phyloP scores from a whole-genome alignment of 2,329 filamentous ascomycete species.

The Aspergillus sp. region DNA sequence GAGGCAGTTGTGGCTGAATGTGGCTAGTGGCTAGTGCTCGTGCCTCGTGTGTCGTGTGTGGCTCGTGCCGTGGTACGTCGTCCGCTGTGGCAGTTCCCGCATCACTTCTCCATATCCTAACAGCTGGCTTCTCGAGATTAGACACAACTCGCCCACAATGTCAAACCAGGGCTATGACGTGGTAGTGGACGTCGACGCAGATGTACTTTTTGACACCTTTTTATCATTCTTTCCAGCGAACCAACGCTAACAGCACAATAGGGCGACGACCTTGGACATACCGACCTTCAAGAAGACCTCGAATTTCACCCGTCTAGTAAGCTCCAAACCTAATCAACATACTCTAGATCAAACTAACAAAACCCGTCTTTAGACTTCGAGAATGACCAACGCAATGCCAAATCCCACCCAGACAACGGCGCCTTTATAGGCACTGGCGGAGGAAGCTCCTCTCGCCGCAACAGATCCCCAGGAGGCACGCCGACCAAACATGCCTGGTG shows the following conservation, averaged over 20 bases:
- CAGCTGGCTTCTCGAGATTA: slow-evolving; percentile 12
- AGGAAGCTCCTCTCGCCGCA: slow-evolving; percentile 41
- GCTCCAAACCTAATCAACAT: slow-evolving; percentile 15
- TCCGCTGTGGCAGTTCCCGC: slow-evolving; percentile 25
- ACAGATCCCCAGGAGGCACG: slow-evolving; percentile 40
- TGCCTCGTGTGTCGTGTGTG: slow-evolving; percentile 28
- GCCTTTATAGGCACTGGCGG: slow-evolving; percentile 45
- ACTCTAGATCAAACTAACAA: neutral
- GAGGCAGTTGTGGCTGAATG: slow-evolving; percentile 1
- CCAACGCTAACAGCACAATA: slow-evolving; percentile 40
- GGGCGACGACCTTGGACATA: slow-evolving; percentile 97
- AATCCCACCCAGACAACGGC: slow-evolving; percentile 49
- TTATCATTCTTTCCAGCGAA: neutral
- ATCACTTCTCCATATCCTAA: slow-evolving; percentile 14
- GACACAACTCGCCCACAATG: slow-evolving; percentile 52
- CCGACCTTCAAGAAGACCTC: slow-evolving; percentile 96
- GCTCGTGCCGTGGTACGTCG: slow-evolving; percentile 30
- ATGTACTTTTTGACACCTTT: slow-evolving; percentile 55
- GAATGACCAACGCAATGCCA: slow-evolving; percentile 54
- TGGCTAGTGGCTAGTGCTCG: slow-evolving; percentile 25
- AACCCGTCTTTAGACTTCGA: slow-evolving; percentile 61
- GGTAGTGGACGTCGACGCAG: slow-evolving; percentile 94
- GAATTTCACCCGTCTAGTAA: slow-evolving; percentile 92
- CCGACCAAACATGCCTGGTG: slow-evolving; percentile 83
- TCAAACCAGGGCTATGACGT: slow-evolving; percentile 91